Evolutionary conservation across 2,329 filamentous ascomycete species (phyloP).

Genomic region (Grosmannia huntii): DNA sequence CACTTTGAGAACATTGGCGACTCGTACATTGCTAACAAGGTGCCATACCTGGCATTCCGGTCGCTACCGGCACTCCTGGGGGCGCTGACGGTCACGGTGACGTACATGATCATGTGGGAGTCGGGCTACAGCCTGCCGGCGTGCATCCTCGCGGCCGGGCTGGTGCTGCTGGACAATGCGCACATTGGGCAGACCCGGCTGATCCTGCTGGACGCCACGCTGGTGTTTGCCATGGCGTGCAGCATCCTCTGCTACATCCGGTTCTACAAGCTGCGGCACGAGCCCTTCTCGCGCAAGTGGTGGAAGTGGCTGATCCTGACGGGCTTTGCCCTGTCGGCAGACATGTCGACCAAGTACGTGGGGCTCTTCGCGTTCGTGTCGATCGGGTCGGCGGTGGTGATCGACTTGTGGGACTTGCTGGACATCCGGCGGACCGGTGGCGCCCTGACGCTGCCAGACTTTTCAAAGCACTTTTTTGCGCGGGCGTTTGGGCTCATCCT

Average conservation of each 20-base stretch:
- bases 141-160: constrained; percentile 69
- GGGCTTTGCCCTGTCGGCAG: constrained; percentile 86
- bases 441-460: constrained; percentile 64
- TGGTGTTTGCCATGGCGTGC: constrained; percentile 92
- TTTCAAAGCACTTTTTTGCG: constrained; percentile 81
- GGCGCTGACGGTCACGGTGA: constrained; percentile 82
- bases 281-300: constrained; percentile 88
- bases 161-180: constrained; percentile 92
- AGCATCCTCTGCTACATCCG: constrained; percentile 90
- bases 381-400: constrained; percentile 82
- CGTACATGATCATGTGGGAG: constrained; percentile 99
- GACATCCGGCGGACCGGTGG: constrained; percentile 77
- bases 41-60: constrained; percentile 93
- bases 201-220: constrained; percentile 86
- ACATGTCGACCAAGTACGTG: constrained; percentile 98
- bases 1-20: constrained; percentile 99
- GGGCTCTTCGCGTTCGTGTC: constrained; percentile 95
- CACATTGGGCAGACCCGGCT: constrained; percentile 93
- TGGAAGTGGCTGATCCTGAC: constrained; percentile 99
- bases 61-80: constrained; percentile 86
- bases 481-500: constrained; percentile 77
- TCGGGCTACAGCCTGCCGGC: constrained; percentile 94
- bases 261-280: constrained; percentile 91
- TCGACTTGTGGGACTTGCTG: constrained; percentile 91
- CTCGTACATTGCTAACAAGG: constrained; percentile 92